Percentiles rank a stretch among this genome's conserved stretches.
These are phyloP conservation scores for Lentinus tigrinus DNA, from an alignment of 768 basidiomycete genomes.

Conservation along the genomic window DNA sequence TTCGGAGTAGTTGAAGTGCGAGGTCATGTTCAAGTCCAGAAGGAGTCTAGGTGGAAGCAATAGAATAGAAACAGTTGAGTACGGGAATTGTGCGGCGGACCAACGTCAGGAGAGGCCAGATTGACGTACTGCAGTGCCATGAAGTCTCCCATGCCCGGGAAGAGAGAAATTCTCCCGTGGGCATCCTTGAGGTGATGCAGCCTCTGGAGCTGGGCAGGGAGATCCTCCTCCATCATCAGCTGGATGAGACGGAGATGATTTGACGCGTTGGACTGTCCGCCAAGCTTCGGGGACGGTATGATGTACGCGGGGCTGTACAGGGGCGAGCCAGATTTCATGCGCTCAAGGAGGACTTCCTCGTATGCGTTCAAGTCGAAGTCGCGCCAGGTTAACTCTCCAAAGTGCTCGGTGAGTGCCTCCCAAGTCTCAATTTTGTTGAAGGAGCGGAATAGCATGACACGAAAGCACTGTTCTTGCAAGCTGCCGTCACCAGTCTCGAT, in stretches of 20 bases:
- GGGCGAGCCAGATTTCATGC: slow-evolving; percentile 25
- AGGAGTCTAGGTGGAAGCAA: slow-evolving; percentile 26
- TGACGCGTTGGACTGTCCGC: slow-evolving; percentile 43
- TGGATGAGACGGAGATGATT: slow-evolving; percentile 60
- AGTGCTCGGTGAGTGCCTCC: slow-evolving; percentile 50
- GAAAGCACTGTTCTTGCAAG: slow-evolving; percentile 64
- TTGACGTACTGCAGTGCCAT: slow-evolving; percentile 59
- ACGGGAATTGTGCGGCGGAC: background rate
- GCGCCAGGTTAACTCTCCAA: slow-evolving; percentile 63
- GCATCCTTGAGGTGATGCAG: slow-evolving; percentile 63
- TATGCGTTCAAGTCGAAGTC: slow-evolving; percentile 55
- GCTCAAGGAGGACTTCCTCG: slow-evolving; percentile 44
- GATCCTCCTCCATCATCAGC: slow-evolving; percentile 48
- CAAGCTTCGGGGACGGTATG: slow-evolving; percentile 65
- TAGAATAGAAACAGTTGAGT: background rate
- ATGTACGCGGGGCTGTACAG: slow-evolving; percentile 75
- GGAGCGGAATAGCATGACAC: slow-evolving; percentile 66
- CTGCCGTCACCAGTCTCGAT: slow-evolving; percentile 65
- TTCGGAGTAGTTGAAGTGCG: slow-evolving; percentile 55
- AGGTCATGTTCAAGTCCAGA: slow-evolving; percentile 38
- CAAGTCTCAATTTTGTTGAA: slow-evolving; percentile 76
- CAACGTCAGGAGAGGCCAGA: slow-evolving; percentile 36
- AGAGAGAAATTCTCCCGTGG: slow-evolving; percentile 53
- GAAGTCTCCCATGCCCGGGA: slow-evolving; percentile 75
- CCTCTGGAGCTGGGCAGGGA: slow-evolving; percentile 47